A percentile compares a stretch with the other conserved stretches of the same genome.
These are phyloP conservation scores for Mortierella sp. DNA, from an alignment of 371 early-diverging fungal species.

Conservation along the genomic window DNA sequence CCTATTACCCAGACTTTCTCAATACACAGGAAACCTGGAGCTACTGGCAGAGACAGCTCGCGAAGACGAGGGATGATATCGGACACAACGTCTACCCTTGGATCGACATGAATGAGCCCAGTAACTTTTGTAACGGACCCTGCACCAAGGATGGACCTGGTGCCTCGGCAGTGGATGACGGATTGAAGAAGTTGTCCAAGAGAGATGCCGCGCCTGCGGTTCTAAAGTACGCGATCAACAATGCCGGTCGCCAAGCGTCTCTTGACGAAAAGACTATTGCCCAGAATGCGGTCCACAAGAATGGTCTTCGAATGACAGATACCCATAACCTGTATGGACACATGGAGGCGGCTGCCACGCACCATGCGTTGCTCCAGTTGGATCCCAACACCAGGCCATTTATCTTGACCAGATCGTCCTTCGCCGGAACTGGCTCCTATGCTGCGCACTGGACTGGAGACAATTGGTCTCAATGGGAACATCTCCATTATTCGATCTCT, in stretches of 20 bases:
- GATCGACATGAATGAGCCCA: constrained; percentile 83
- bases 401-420: constrained; percentile 67
- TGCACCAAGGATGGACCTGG: constrained; percentile 52
- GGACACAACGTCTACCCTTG: constrained; percentile 58
- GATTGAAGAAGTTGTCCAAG: constrained; percentile 8
- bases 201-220: constrained; percentile 2
- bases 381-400: constrained; percentile 64
- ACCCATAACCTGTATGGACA: constrained; percentile 66
- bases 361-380: constrained; percentile 46
- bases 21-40: constrained; percentile 57
- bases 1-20: constrained; percentile 64
- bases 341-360: constrained; percentile 56
- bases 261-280: constrained; percentile 63
- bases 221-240: constrained; percentile 62
- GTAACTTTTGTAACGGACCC: constrained; percentile 68
- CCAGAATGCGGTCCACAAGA: constrained; percentile 59
- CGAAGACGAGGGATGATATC: constrained; percentile 33
- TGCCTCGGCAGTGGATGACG: constrained; percentile 2
- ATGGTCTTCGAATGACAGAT: constrained; percentile 61
- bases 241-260: constrained; percentile 59
- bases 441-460: constrained; percentile 60
- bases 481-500: constrained; percentile 63
- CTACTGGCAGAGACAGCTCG: constrained; percentile 64
- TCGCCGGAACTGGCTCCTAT: constrained; percentile 64
- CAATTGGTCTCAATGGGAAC: constrained; percentile 67